These are phyloP conservation scores for Apiospora kogelbergensis DNA, from an alignment of 2,329 filamentous ascomycete genomes.

Conservation along the genomic window DNA sequence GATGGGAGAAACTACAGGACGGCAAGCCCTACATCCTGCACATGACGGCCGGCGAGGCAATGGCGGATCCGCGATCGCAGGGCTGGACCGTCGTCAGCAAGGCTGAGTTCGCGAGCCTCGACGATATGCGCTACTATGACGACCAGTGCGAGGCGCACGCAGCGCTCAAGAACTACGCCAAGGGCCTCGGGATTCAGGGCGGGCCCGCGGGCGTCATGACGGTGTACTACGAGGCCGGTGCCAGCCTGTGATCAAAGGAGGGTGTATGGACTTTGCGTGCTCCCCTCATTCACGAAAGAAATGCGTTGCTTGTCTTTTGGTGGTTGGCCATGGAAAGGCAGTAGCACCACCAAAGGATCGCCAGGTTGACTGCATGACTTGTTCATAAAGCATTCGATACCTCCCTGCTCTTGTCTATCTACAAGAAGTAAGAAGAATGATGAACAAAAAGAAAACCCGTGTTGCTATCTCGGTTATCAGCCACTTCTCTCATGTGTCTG, in stretches of 20 bases:
- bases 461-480: no score
- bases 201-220: conserved; percentile 20
- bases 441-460: no score
- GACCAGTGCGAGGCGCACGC: conserved; percentile 27
- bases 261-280: no score
- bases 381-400: no score
- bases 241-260: not conserved
- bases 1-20: conserved; percentile 46
- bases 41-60: conserved; percentile 49
- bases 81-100: conserved; percentile 55
- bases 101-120: conserved; percentile 51
- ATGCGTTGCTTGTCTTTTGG: not conserved
- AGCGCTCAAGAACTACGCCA: conserved; percentile 19
- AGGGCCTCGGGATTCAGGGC: conserved; percentile 16
- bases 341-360: no score
- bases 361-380: no score
- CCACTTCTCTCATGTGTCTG: no score
- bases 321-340: no score
- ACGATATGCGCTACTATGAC: conserved; percentile 61
- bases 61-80: conserved; percentile 50
- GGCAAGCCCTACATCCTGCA: conserved; percentile 69
- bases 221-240: conserved; percentile 17
- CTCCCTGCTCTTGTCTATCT: no score
- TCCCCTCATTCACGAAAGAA: not conserved
- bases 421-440: no score